A percentile compares a stretch with the other conserved stretches of the same genome.
Conservation (phyloP, 495 filamentous ascomycete genomes). For the Staphylotrichum longicolle region DNA sequence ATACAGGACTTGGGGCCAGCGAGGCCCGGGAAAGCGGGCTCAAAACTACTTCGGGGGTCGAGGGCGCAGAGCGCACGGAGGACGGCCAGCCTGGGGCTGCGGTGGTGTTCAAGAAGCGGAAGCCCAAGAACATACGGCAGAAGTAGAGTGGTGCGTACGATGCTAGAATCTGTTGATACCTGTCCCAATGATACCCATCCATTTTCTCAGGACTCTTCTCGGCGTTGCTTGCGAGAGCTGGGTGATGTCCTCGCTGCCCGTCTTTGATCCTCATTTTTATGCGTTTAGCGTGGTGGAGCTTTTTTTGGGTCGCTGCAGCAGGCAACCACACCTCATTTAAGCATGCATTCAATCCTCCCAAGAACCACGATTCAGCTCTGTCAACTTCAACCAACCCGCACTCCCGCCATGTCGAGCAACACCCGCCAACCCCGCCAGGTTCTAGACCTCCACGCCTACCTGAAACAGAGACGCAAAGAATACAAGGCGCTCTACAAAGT, state of each 20-base stretch:
- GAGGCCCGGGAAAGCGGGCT: background rate
- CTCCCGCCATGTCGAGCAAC: background rate
- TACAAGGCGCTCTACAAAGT: conserved; percentile 6
- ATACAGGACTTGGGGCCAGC: conserved; percentile 6
- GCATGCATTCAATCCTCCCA: too few relatives aligned
- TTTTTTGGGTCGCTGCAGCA: too few relatives aligned
- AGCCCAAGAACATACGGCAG: conserved; percentile 70
- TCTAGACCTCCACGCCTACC: background rate
- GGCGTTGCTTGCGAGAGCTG: too few relatives aligned
- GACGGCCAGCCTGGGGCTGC: conserved; percentile 17
- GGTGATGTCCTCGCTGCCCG: too few relatives aligned
- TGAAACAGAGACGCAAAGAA: conserved; percentile 7
- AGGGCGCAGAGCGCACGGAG: background rate
- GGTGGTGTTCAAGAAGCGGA: conserved; percentile 89
- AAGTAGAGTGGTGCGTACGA: conserved; percentile 30
- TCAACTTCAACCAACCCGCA: background rate
- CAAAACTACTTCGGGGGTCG: background rate
- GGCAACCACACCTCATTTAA: too few relatives aligned
- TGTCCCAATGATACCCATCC: conserved; percentile 25
- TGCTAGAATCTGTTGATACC: background rate
- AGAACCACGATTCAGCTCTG: background rate
- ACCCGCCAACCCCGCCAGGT: background rate
- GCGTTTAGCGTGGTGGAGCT: too few relatives aligned
- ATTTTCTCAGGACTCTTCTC: too few relatives aligned
- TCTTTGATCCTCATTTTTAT: too few relatives aligned